These are phyloP conservation scores for Sporothrix brunneoviolacea DNA, from an alignment of 2,329 filamentous ascomycete genomes.

Conservation along the genomic window DNA sequence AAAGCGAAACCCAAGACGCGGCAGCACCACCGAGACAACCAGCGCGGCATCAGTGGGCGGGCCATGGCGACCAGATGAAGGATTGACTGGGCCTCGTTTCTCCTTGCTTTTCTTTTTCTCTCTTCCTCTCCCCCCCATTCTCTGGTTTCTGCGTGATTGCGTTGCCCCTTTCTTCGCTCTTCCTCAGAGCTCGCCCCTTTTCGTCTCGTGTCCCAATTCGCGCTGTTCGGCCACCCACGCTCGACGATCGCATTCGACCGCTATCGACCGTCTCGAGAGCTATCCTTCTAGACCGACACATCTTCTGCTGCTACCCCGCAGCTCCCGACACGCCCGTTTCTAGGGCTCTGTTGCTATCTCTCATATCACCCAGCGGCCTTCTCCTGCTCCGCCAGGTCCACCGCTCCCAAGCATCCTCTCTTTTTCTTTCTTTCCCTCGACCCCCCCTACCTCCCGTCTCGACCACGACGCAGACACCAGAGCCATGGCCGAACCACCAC, in stretches of 20 bases:
- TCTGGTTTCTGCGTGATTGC: too few relatives aligned
- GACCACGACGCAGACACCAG: background rate
- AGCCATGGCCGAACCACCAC: constrained; percentile 31
- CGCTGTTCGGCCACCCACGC: too few relatives aligned
- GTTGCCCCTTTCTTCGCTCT: background rate
- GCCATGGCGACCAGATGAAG: background rate
- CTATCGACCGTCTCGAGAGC: background rate
- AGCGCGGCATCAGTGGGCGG: background rate
- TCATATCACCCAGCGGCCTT: background rate
- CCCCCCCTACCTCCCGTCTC: background rate
- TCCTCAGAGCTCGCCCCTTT: background rate
- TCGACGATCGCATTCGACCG: too few relatives aligned
- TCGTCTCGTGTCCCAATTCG: too few relatives aligned
- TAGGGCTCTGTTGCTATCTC: background rate
- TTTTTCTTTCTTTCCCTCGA: background rate
- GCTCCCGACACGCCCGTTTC: constrained; percentile 8
- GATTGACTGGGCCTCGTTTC: background rate
- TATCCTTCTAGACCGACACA: background rate
- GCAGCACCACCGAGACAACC: too few relatives aligned
- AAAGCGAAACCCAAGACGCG: too few relatives aligned
- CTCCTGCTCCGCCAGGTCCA: background rate
- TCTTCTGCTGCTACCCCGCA: constrained; percentile 11
- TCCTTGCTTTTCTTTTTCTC: background rate
- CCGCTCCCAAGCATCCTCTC: background rate
- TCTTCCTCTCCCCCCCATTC: background rate